Evolutionary conservation across 2,329 filamentous ascomycete genomes (phyloP), one percentile per base, ranked within the genome.

Genomic region (Hypomyces perniciosus): DNA sequence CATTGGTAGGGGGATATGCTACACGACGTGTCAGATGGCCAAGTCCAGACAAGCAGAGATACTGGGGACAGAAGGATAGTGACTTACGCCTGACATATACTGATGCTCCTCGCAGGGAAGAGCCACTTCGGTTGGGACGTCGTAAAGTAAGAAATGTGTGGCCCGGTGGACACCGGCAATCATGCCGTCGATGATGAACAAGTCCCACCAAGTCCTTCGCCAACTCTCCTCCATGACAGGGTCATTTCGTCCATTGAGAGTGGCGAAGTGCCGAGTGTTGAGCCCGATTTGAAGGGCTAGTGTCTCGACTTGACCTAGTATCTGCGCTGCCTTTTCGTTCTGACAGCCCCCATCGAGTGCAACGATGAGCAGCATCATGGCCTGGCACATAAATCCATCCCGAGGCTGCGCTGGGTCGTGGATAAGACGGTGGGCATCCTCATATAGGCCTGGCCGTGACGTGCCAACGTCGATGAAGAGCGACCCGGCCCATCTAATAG

Each of bases 141-240:
- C 81, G 57, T 82, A 87, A 27, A 88, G 74, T n/a, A 78, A 68
- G 65, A 88, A 88, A 50, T 81, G 85, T 39, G 86, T 85, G 54
- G 81, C 79, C 9, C 84, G 79, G 58, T 87, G 88, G 57, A 95
- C 83, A 4, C 88, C 88, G 5, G 89, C 88, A 57, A 95, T 78
- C 78, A 95, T 86, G 49, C 86, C 88, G 64, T 95, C 90, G 10
- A 89, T 79, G n/a, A 88, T 79, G 62, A 85, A 92, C 4, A 83
- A 64, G 55, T 83, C 90, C 91, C 91, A 96, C 90, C 90, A 96
- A 1, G 90, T 96, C 52, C 91, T 78, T 13, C 90, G 80, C 80
- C 89, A 86, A 64, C 85, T 88, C 67, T 96, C 91, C 63, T 92
- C 88, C 3, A 91, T 65, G 2, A 90, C 74, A 0, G 81, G 75